phyloP scores from a whole-genome alignment of 805 yeast species.

The Lipomyces orientalis region DNA sequence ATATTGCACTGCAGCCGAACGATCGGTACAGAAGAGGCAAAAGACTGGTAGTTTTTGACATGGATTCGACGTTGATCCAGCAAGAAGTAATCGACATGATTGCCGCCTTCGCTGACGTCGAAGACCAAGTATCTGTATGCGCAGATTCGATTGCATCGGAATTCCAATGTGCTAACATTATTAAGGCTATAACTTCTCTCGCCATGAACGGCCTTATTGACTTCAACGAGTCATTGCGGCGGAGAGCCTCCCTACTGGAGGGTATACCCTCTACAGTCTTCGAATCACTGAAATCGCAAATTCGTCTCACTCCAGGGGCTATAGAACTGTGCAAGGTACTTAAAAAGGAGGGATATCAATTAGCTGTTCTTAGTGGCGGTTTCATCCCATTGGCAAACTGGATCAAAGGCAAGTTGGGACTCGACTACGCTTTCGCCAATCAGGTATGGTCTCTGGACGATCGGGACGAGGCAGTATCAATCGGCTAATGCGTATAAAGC shows the following conservation, averaged over 20 bases:
- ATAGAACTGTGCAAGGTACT: slow-evolving; percentile 68
- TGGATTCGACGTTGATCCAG: slow-evolving; percentile 95
- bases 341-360: slow-evolving; percentile 63
- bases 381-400: slow-evolving; percentile 84
- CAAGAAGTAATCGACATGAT: slow-evolving; percentile 97
- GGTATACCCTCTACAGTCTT: slow-evolving; percentile 83
- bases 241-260: slow-evolving; percentile 76
- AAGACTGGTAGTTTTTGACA: slow-evolving; percentile 83
- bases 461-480: not conserved
- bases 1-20: slow-evolving; percentile 29
- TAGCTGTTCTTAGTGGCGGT: slow-evolving; percentile 95
- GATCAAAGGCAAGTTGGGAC: slow-evolving; percentile 67
- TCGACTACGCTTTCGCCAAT: slow-evolving; percentile 92
- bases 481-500: slow-evolving; percentile 19
- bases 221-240: slow-evolving; percentile 76
- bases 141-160: not conserved
- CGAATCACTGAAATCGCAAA: slow-evolving; percentile 73
- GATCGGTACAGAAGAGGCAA: slow-evolving; percentile 22
- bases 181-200: slow-evolving; percentile 71
- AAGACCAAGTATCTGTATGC: slow-evolving; percentile 73
- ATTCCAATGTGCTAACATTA: not conserved
- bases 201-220: slow-evolving; percentile 98
- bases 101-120: slow-evolving; percentile 92
- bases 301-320: slow-evolving; percentile 86
- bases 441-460: slow-evolving; percentile 33